A percentile compares a stretch with the other conserved stretches of the same genome.
Conservation (phyloP, 306 rosid genomes). For the Vigna trinervia region DNA sequence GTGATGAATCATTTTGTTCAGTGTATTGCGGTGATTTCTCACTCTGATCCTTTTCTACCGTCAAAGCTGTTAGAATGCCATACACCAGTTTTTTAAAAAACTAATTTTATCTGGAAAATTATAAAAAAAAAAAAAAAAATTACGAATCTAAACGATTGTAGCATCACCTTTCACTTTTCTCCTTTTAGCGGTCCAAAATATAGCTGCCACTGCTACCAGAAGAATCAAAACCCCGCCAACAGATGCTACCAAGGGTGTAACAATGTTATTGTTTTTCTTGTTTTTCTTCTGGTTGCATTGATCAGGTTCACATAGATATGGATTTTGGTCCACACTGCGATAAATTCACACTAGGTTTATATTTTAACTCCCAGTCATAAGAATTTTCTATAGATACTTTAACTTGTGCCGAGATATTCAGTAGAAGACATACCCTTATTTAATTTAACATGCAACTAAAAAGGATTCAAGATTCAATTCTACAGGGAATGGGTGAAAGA, state of each 20-base stretch:
- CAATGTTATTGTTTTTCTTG: neutral
- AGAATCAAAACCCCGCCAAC: constrained; percentile 45
- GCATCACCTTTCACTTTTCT: constrained; percentile 37
- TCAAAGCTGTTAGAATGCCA: neutral
- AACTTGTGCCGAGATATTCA: too few species aligned
- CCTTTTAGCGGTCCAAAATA: constrained; percentile 30
- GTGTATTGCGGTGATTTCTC: neutral
- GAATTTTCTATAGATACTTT: neutral
- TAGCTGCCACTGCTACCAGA: constrained; percentile 12
- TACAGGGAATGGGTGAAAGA: neutral
- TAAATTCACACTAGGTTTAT: neutral
- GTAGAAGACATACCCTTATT: too few species aligned
- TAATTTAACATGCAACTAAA: too few species aligned
- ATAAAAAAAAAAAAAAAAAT: neutral
- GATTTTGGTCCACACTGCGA: constrained; percentile 52
- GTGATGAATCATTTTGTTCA: neutral
- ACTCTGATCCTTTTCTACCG: neutral
- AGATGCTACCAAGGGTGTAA: constrained; percentile 50
- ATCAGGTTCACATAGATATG: constrained; percentile 40
- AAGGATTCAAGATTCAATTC: too few species aligned
- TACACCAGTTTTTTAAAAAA: neutral
- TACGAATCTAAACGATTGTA: too few species aligned
- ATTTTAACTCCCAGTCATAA: neutral
- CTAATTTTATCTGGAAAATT: neutral
- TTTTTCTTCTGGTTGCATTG: constrained; percentile 20